These are phyloP conservation scores for Cladosporium sp. DNA, from an alignment of 2,329 filamentous ascomycete genomes.

Conservation along the genomic window DNA sequence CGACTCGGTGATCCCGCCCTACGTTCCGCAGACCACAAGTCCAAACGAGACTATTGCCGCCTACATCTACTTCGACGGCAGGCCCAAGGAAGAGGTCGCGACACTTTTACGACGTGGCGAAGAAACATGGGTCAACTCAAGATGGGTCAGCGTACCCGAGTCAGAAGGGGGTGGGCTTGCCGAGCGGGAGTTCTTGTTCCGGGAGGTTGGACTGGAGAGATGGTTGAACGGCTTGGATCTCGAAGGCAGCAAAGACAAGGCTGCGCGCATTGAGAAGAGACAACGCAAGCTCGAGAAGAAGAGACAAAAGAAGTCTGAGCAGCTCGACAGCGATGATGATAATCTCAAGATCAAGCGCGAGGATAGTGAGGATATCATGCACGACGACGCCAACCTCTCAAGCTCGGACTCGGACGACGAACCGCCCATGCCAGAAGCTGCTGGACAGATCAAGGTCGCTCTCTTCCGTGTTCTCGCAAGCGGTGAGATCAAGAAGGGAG, in stretches of 20 bases:
- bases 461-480: constrained; percentile 94
- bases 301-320: constrained; percentile 63
- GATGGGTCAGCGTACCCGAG: constrained; percentile 93
- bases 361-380: constrained; percentile 64
- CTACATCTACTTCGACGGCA: constrained; percentile 98
- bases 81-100: constrained; percentile 93
- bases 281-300: constrained; percentile 70
- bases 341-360: constrained; percentile 41
- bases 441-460: constrained; percentile 96
- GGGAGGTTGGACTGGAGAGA: constrained; percentile 90
- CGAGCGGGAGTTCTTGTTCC: constrained; percentile 94
- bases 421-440: constrained; percentile 82
- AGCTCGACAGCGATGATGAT: constrained; percentile 58
- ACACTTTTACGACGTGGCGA: constrained; percentile 88
- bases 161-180: constrained; percentile 90
- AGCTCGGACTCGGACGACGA: constrained; percentile 76
- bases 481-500: constrained; percentile 94
- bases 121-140: constrained; percentile 98
- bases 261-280: constrained; percentile 70
- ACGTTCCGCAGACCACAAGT: constrained; percentile 87
- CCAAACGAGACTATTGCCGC: constrained; percentile 96
- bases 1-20: constrained; percentile 68
- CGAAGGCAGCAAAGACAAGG: constrained; percentile 74
- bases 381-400: constrained; percentile 68
- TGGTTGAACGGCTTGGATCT: constrained; percentile 96